Conservation (phyloP, 1,284 basidiomycete species). For the Trametes sp. region DNA sequence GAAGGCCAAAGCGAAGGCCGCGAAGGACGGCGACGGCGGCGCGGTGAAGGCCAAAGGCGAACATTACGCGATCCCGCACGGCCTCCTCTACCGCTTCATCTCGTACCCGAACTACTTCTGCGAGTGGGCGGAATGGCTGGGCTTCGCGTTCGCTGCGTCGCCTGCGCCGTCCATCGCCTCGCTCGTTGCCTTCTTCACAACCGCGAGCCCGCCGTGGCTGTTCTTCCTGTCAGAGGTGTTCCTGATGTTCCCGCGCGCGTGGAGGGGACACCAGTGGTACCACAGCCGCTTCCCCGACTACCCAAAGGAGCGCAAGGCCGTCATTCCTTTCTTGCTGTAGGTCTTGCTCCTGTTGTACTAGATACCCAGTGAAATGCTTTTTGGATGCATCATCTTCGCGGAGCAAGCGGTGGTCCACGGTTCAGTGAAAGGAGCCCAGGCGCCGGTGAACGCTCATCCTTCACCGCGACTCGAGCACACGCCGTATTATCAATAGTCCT, state of each 20-base stretch:
- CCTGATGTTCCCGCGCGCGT: conserved; percentile 82
- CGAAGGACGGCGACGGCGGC: conserved; percentile 26
- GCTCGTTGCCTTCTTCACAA: conserved; percentile 37
- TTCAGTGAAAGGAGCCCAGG: no score
- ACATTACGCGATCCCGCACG: conserved; percentile 85
- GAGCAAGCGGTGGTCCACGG: no score
- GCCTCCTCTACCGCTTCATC: conserved; percentile 79
- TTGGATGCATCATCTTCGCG: background rate
- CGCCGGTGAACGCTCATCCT: no score
- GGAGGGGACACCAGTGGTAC: conserved; percentile 87
- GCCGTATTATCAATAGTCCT: no score
- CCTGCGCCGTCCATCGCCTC: conserved; percentile 46
- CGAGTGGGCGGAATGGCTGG: conserved; percentile 91
- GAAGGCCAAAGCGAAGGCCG: conserved; percentile 46
- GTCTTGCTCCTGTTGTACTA: no score
- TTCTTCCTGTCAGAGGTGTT: conserved; percentile 78
- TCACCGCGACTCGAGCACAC: no score
- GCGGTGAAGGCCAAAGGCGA: conserved; percentile 40
- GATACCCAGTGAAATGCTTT: no score
- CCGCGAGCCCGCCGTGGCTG: conserved; percentile 67
- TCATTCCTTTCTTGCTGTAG: conserved; percentile 53
- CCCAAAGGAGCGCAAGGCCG: conserved; percentile 56
- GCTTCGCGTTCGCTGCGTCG: conserved; percentile 75
- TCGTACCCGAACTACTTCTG: conserved; percentile 95
- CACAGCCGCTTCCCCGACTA: conserved; percentile 67